Evolutionary conservation across 257 asterid genomes (phyloP).

Genomic region (Nyctanthes arbortristis): DNA sequence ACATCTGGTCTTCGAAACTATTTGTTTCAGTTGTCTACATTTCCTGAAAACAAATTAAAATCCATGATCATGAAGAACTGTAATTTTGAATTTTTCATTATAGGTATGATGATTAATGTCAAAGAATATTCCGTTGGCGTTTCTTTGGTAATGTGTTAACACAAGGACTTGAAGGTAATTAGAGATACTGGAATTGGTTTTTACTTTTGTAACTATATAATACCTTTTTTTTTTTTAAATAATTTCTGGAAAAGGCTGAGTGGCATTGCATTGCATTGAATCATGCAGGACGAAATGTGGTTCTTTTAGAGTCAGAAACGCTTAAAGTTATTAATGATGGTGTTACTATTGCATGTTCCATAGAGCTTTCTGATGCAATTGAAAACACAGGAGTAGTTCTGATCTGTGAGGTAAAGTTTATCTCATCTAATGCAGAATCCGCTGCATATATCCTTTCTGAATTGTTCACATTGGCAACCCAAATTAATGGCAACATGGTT

Average conservation of each 20-base stretch:
- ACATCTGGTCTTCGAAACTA: no score
- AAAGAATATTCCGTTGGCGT: neutral
- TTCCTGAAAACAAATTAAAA: no score
- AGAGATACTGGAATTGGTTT: neutral
- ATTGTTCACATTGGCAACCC: slow-evolving; percentile 13
- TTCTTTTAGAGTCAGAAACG: slow-evolving; percentile 63
- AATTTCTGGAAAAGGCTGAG: slow-evolving; percentile 5
- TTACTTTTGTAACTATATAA: no score
- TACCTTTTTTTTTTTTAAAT: neutral
- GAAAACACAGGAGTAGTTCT: slow-evolving; percentile 87
- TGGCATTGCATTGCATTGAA: slow-evolving; percentile 18
- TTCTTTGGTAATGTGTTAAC: neutral
- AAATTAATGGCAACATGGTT: neutral
- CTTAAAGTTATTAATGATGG: slow-evolving; percentile 91
- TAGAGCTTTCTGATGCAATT: slow-evolving; percentile 85
- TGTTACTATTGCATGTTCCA: slow-evolving; percentile 87
- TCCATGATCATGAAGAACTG: no score
- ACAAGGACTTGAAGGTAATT: neutral
- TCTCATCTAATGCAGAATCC: neutral
- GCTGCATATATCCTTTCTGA: slow-evolving; percentile 15
- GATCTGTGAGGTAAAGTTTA: slow-evolving; percentile 68
- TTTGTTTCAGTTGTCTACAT: no score
- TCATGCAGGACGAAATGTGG: slow-evolving; percentile 76
- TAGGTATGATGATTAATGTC: neutral
- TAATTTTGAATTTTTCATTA: no score